Percentiles rank a stretch among this genome's conserved stretches.
phyloP scores from a whole-genome alignment of 768 basidiomycete species.

The Pleurotus tuoliensis region DNA sequence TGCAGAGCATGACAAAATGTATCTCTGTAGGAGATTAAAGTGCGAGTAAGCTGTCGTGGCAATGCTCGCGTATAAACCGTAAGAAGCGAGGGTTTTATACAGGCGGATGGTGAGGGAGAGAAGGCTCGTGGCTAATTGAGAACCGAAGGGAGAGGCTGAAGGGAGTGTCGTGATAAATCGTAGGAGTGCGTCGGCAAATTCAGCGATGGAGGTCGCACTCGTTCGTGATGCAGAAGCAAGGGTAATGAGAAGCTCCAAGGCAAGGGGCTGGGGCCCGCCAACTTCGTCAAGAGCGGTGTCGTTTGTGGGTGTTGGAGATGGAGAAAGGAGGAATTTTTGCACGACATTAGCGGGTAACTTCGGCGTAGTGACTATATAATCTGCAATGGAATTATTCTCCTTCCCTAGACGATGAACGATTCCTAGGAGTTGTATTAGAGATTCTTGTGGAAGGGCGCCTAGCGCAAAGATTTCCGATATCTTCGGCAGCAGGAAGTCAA shows the following conservation, averaged over 20 bases:
- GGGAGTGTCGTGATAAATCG: constrained; percentile 67
- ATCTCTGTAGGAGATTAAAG: constrained; percentile 48
- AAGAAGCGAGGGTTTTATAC: constrained; percentile 64
- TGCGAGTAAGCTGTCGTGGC: constrained; percentile 60
- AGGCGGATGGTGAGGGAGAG: constrained; percentile 56
- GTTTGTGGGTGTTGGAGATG: constrained; percentile 42
- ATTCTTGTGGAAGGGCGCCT: constrained; percentile 42
- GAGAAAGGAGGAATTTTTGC: constrained; percentile 48
- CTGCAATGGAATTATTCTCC: constrained; percentile 51
- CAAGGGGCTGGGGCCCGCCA: constrained; percentile 38
- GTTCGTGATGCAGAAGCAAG: constrained; percentile 65
- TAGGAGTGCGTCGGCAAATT: constrained; percentile 61
- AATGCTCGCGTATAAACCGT: constrained; percentile 73
- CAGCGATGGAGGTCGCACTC: constrained; percentile 55
- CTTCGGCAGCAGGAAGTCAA: constrained; percentile 49
- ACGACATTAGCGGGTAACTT: constrained; percentile 50
- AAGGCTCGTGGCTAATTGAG: constrained; percentile 43
- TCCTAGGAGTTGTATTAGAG: constrained; percentile 51
- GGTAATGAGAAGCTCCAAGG: constrained; percentile 52
- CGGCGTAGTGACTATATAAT: constrained; percentile 45
- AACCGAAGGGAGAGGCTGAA: constrained; percentile 32
- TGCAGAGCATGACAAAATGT: constrained; percentile 35
- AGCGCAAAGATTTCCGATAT: constrained; percentile 35
- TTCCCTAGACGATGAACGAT: constrained; percentile 60
- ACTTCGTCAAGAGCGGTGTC: constrained; percentile 20